Evolutionary conservation across 2,329 filamentous ascomycete species (phyloP).

Genomic region (Ophiostoma sp.): DNA sequence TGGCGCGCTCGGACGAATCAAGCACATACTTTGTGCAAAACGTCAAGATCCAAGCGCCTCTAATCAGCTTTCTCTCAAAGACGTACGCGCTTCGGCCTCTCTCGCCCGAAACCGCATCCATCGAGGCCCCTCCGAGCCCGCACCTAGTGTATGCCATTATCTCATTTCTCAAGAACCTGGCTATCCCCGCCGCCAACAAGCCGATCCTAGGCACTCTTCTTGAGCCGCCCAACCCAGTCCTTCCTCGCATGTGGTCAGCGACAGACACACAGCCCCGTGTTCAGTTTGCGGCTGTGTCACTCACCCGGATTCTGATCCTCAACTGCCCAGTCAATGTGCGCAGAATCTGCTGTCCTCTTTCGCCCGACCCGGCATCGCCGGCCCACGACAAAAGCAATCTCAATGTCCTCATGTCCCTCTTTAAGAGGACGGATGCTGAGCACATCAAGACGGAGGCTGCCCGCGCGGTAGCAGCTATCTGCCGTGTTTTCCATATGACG

Average conservation of each 20-base stretch:
- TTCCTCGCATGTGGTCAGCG: slow-evolving; percentile 52
- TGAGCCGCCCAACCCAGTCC: slow-evolving; percentile 34
- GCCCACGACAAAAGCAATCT: slow-evolving; percentile 35
- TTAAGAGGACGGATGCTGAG: slow-evolving; percentile 43
- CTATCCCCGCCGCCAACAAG: slow-evolving; percentile 54
- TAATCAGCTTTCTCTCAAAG: slow-evolving; percentile 44
- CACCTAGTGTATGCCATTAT: slow-evolving; percentile 54
- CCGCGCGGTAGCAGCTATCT: slow-evolving; percentile 48
- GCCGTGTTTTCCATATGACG: slow-evolving; percentile 50
- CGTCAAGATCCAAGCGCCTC: slow-evolving; percentile 41
- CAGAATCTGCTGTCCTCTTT: slow-evolving; percentile 42
- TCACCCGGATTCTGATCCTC: slow-evolving; percentile 52
- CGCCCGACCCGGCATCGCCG: slow-evolving; percentile 36
- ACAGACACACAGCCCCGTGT: slow-evolving; percentile 49
- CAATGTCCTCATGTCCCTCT: slow-evolving; percentile 39
- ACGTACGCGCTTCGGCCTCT: slow-evolving; percentile 31
- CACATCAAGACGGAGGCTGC: slow-evolving; percentile 58
- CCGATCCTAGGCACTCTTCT: slow-evolving; percentile 46
- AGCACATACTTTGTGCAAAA: slow-evolving; percentile 47
- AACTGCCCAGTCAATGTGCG: slow-evolving; percentile 49
- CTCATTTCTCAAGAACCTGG: slow-evolving; percentile 60
- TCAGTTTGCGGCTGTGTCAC: slow-evolving; percentile 55
- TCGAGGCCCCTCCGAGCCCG: slow-evolving; percentile 24
- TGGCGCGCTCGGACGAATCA: slow-evolving; percentile 53
- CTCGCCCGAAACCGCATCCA: slow-evolving; percentile 35